These are phyloP conservation scores for Ogataea salicorniae DNA, from an alignment of 805 yeast species.

Conservation along the genomic window DNA sequence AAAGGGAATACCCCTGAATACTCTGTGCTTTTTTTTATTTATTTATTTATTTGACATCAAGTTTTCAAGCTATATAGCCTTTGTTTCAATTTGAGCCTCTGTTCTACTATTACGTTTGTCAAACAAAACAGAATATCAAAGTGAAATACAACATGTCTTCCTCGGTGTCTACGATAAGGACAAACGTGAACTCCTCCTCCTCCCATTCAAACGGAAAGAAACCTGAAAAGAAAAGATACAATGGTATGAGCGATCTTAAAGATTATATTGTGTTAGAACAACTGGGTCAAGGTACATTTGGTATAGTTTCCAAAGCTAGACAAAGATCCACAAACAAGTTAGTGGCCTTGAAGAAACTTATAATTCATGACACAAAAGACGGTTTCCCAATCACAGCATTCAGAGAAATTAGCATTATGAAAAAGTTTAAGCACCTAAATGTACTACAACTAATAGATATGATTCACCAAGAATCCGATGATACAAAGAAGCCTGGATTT, in stretches of 20 bases:
- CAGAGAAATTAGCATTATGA: conserved; percentile 82
- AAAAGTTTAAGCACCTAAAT: conserved; percentile 62
- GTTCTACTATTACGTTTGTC: too few species aligned
- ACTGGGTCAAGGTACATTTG: conserved; percentile 84
- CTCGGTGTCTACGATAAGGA: too few species aligned
- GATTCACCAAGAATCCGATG: conserved; percentile 47
- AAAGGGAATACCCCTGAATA: too few species aligned
- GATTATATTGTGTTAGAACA: conserved; percentile 34
- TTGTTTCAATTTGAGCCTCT: too few species aligned
- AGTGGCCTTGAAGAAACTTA: conserved; percentile 84
- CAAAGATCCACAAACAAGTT: conserved; percentile 45
- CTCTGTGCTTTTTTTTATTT: too few species aligned
- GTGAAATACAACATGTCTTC: background rate
- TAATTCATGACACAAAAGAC: conserved; percentile 72
- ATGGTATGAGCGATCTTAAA: conserved; percentile 28
- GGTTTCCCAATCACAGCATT: conserved; percentile 93
- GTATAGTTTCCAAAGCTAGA: conserved; percentile 80
- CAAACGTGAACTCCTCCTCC: background rate
- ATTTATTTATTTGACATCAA: too few species aligned
- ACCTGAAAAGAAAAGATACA: conserved; percentile 7
- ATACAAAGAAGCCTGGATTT: conserved; percentile 26
- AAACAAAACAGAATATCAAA: background rate
- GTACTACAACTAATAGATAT: conserved; percentile 75
- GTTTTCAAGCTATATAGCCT: too few species aligned
- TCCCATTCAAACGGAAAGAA: background rate